Base-by-base conservation (phyloP, 768 basidiomycete species). In the Fomitopsis serialis region DNA sequence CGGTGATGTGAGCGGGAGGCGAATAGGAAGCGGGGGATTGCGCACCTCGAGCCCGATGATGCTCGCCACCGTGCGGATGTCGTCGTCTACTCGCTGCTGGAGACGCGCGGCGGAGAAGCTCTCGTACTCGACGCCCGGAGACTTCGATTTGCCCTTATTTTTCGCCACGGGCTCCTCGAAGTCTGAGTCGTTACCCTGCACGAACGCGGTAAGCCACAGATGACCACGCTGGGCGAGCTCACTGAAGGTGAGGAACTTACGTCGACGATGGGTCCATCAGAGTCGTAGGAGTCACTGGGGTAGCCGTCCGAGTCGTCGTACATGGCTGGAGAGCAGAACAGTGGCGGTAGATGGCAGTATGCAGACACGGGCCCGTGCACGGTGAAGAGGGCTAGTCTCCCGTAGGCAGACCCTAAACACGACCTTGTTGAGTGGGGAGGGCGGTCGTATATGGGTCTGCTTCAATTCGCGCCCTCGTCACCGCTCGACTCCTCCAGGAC, bases 31-130 rank as follows among this genome's bases (percentile, higher is more conserved):
- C n/a, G 0, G 44, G 5, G 51, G 47, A 42, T 53, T n/a, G 34
- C 53, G 56, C 45, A 70, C 68, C 61, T 68, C 60, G 45, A 70
- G 54, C 15, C 65, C 68, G 6, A 65, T 52, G 40, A 70, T 58
- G 34, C 47, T 63, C 15, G 61, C 64, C 35, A 70, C 67, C 29
- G 59, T 54, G 32, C 54, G 49, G 17, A 64, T 61, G 42, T 68
- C 67, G 36, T 57, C 52, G 23, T 61, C 57, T 2, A 68, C 48
- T 36, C 56, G 34, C 15, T 58, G 53, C 44, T 65, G 63, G 21
- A 70, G 58, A 21, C 53, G 55, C 10, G 56, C 42, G 1, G 62
- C 37, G 3, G 65, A 62, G 15, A 67, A 55, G 21, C 58, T 64
- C 22, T 58, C 54, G 53, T 59, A 56, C 45, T 61, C 61, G 12